These are phyloP conservation scores for Tillandsia fasciculata DNA, from an alignment of 176 grass and related monocot species.

Conservation along the genomic window DNA sequence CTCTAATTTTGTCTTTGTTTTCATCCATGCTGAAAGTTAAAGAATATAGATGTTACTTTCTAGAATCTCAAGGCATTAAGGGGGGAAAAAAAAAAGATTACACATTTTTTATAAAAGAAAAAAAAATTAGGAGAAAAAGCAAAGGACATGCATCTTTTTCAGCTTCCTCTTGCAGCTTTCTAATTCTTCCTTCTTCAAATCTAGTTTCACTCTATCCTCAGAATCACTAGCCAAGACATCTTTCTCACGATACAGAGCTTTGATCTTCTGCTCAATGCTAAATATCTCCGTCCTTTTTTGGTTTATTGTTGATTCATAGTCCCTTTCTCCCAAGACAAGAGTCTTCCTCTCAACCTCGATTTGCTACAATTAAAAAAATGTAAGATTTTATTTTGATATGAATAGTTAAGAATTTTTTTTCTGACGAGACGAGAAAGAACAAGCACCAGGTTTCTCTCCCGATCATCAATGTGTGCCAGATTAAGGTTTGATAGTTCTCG, in stretches of 20 bases:
- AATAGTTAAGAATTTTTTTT: background rate
- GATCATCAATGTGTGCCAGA: conserved; percentile 79
- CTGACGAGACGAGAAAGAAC: background rate
- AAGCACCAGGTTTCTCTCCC: conserved; percentile 64
- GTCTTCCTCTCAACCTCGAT: conserved; percentile 81
- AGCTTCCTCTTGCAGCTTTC: conserved; percentile 51
- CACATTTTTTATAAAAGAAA: conserved; percentile 18
- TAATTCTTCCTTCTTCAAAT: conserved; percentile 69
- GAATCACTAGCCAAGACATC: conserved; percentile 54
- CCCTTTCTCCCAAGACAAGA: conserved; percentile 41
- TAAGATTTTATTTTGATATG: conserved; percentile 10
- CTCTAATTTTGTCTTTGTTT: conserved; percentile 57
- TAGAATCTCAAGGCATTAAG: background rate
- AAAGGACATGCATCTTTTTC: conserved; percentile 52
- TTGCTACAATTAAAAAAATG: conserved; percentile 49
- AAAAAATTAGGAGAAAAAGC: background rate
- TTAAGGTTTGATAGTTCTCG: conserved; percentile 68
- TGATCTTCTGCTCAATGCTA: conserved; percentile 74
- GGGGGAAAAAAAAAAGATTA: background rate
- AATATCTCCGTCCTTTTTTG: conserved; percentile 62
- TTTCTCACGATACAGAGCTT: conserved; percentile 57
- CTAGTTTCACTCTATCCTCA: conserved; percentile 62
- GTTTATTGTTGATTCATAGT: conserved; percentile 64
- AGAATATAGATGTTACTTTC: conserved; percentile 19
- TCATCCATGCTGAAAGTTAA: conserved; percentile 61